Conservation (phyloP, 2,329 filamentous ascomycete species). For the Clarireedia hainanense region DNA sequence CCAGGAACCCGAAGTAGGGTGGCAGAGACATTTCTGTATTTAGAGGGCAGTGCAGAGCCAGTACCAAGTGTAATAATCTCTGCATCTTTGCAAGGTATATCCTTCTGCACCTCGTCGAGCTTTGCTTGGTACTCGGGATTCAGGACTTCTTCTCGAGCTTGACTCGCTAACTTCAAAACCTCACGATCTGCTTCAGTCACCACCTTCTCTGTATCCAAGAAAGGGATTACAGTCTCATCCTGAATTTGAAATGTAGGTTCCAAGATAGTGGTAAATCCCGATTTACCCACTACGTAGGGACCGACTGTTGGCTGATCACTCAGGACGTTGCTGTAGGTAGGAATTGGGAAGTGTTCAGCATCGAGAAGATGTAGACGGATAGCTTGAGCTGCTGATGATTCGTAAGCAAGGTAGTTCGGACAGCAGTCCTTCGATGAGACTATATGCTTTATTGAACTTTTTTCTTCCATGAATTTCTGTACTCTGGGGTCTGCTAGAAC, state of each 20-base stretch:
- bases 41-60: slow-evolving; percentile 81
- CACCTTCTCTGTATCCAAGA: slow-evolving; percentile 41
- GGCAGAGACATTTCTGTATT: slow-evolving; percentile 90
- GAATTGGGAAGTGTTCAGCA: slow-evolving; percentile 62
- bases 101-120: slow-evolving; percentile 47
- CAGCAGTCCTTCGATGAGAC: slow-evolving; percentile 68
- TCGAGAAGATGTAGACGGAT: slow-evolving; percentile 68
- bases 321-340: slow-evolving; percentile 49
- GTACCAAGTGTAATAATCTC: slow-evolving; percentile 87
- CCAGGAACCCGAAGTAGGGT: slow-evolving; percentile 80
- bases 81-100: slow-evolving; percentile 64
- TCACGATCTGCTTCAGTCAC: slow-evolving; percentile 32
- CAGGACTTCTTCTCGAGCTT: slow-evolving; percentile 35
- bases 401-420: slow-evolving; percentile 66
- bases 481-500: slow-evolving; percentile 57
- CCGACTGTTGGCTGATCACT: background rate
- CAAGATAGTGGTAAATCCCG: slow-evolving; percentile 20
- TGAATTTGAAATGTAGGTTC: slow-evolving; percentile 30
- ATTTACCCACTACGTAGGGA: slow-evolving; percentile 19
- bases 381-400: slow-evolving; percentile 57
- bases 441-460: slow-evolving; percentile 59
- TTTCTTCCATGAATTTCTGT: slow-evolving; percentile 59
- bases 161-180: slow-evolving; percentile 45
- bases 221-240: slow-evolving; percentile 38
- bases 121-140: slow-evolving; percentile 39